Evolutionary conservation across 2,329 filamentous ascomycete genomes (phyloP), one percentile per base, ranked within the genome.

Genomic region (Pseudogymnoascus sp.): DNA sequence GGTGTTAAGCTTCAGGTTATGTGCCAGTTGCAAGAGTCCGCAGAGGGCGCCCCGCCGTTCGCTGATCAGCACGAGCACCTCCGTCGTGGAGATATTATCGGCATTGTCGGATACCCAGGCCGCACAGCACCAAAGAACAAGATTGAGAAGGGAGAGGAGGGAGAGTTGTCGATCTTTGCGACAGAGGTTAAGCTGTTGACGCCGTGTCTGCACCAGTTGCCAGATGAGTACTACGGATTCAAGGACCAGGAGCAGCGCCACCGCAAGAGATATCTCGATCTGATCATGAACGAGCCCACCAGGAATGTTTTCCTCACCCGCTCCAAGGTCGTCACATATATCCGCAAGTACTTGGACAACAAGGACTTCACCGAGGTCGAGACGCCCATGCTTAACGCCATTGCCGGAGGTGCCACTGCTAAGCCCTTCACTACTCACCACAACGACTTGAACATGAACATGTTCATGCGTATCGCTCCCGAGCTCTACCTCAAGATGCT

Each of bases 401-500:
- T 96, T 73, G 92, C 95, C 31, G 96, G 95, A 70, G 95, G 95
- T 74, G 95, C 95, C 35, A 97, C 95, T 1, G 95, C 95, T 64
- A 92, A 90, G 80, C 95, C 95, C 4, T 99, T 99, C 78, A 82
- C 90, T 69, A 97, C 95, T 13, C 89, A 96, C 77, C 95, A 97
- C 81, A 99, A 99, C 77, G 95, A 97, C 62, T 83, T 95, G 61
- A 86, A 96, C 76, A 92, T 96, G 86, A 88, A 96, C 70, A 88
- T 99, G 76, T 97, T 89, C 78, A 89, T 99, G 85, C 89, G 95
- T 73, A 87, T 97, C 56, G 95, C 96, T 0, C 96, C 95, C 1
- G 95, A 99, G 78, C 80, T 99, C 63, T 96, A 96, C 77, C 87
- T 99, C 71, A 99, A 99, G 89, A 91, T 96, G 87, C 82, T 89